Conservation (phyloP, 768 basidiomycete species). For the Mycena galopus region DNA sequence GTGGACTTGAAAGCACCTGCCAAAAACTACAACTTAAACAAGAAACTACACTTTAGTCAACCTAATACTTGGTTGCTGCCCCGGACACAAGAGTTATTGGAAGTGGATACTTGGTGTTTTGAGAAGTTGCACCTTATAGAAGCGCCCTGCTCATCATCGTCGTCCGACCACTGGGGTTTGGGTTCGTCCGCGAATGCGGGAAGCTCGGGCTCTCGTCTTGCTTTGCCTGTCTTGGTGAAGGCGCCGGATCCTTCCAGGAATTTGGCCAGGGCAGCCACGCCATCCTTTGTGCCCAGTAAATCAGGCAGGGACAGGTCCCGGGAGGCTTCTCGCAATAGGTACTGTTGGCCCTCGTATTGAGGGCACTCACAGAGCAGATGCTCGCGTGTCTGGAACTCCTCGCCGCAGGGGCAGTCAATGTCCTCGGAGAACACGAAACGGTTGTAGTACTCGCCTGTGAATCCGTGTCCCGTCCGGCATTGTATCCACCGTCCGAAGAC, state of each 20-base stretch:
- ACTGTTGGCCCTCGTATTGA: not conserved
- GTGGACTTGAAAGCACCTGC: too few relatives aligned
- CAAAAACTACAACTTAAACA: too few relatives aligned
- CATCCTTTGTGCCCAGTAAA: conserved; percentile 1
- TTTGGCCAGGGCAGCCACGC: not conserved
- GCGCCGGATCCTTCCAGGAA: not conserved
- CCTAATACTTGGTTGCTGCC: too few relatives aligned
- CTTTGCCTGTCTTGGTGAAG: not conserved
- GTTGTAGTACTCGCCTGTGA: not conserved
- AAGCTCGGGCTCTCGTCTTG: not conserved
- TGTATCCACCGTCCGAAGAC: not conserved
- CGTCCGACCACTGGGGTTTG: not conserved
- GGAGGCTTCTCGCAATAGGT: not conserved
- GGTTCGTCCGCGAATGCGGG: not conserved
- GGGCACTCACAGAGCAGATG: not conserved
- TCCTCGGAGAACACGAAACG: not conserved
- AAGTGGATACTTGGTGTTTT: too few relatives aligned
- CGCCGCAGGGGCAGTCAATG: too few relatives aligned
- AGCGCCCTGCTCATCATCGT: not conserved
- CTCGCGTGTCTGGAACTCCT: not conserved
- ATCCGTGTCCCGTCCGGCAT: not conserved
- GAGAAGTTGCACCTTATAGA: too few relatives aligned
- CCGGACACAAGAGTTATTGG: too few relatives aligned
- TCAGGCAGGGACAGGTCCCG: not conserved
- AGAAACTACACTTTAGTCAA: too few relatives aligned